Evolutionary conservation across 2,329 filamentous ascomycete genomes (phyloP).

Genomic region (Mycogone perniciosa): DNA sequence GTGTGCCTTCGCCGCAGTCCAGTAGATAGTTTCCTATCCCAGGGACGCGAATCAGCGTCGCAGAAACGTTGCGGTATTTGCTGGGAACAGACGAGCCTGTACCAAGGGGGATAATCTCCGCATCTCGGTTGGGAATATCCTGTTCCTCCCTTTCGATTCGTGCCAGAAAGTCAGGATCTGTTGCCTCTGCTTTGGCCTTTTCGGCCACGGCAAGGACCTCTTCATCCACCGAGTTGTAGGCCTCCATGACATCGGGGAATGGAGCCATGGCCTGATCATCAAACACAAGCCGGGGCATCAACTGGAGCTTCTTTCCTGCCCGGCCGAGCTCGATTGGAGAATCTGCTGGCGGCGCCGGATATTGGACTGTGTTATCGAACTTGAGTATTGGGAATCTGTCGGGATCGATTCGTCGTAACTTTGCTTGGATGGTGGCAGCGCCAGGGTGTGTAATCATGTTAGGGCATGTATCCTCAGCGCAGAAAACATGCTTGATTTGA

Average conservation of each 20-base stretch:
- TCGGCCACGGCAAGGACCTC: slow-evolving; percentile 48
- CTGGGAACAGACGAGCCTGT: slow-evolving; percentile 88
- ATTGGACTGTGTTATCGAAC: slow-evolving; percentile 47
- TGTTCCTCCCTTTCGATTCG: slow-evolving; percentile 47
- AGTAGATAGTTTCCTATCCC: slow-evolving; percentile 82
- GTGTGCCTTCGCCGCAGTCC: slow-evolving; percentile 86
- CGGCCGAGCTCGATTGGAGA: slow-evolving; percentile 33
- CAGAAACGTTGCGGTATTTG: slow-evolving; percentile 92
- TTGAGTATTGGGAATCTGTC: slow-evolving; percentile 65
- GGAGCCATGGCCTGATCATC: slow-evolving; percentile 41
- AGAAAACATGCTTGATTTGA: slow-evolving; percentile 67
- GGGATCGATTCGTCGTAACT: slow-evolving; percentile 66
- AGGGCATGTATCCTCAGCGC: slow-evolving; percentile 65
- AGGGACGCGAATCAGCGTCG: slow-evolving; percentile 77
- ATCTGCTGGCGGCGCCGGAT: slow-evolving; percentile 18
- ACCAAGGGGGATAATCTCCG: slow-evolving; percentile 79
- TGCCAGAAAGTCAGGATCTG: slow-evolving; percentile 39
- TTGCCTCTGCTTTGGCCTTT: slow-evolving; percentile 36
- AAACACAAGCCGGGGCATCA: slow-evolving; percentile 42
- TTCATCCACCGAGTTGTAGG: slow-evolving; percentile 32
- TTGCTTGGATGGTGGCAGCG: slow-evolving; percentile 58
- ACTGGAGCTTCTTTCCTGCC: slow-evolving; percentile 37
- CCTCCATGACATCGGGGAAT: slow-evolving; percentile 40
- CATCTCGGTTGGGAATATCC: slow-evolving; percentile 66
- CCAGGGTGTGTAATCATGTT: slow-evolving; percentile 69